phyloP scores from a whole-genome alignment of 306 rosid species.

The Sphenostylis stenocarpa region DNA sequence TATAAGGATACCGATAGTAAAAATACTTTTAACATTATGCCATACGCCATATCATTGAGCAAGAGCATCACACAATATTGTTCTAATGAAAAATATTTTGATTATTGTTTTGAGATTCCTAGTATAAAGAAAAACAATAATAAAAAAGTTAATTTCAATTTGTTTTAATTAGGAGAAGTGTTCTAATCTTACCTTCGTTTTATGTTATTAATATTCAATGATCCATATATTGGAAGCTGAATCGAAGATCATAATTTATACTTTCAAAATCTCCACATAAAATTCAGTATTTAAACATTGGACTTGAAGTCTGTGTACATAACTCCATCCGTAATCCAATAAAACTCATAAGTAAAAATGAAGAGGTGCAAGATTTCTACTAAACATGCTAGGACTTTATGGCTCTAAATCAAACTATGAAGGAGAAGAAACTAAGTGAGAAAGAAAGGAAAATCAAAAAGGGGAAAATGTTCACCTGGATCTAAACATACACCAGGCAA shows the following conservation, averaged over 20 bases:
- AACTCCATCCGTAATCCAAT: neutral
- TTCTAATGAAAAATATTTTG: too few species aligned
- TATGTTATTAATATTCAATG: neutral
- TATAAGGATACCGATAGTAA: too few species aligned
- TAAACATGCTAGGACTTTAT: slow-evolving; percentile 6
- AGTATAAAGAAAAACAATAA: too few species aligned
- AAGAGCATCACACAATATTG: too few species aligned
- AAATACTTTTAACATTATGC: too few species aligned
- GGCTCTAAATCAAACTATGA: slow-evolving; percentile 5
- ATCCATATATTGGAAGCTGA: neutral
- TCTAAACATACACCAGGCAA: slow-evolving; percentile 21
- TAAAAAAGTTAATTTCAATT: too few species aligned
- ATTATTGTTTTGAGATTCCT: too few species aligned
- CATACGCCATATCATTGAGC: too few species aligned
- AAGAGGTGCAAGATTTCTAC: slow-evolving; percentile 12
- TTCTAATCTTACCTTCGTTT: too few species aligned
- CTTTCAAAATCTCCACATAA: neutral
- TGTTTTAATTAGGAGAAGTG: too few species aligned
- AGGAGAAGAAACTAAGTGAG: neutral
- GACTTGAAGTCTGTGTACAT: neutral
- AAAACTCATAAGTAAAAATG: neutral
- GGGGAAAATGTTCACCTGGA: neutral
- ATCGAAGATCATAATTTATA: neutral
- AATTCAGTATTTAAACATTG: neutral
- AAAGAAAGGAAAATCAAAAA: neutral